Evolutionary conservation across 306 rosid genomes (phyloP), one percentile per base, ranked within the genome.

Genomic region (Amphicarpaea edgeworthii): DNA sequence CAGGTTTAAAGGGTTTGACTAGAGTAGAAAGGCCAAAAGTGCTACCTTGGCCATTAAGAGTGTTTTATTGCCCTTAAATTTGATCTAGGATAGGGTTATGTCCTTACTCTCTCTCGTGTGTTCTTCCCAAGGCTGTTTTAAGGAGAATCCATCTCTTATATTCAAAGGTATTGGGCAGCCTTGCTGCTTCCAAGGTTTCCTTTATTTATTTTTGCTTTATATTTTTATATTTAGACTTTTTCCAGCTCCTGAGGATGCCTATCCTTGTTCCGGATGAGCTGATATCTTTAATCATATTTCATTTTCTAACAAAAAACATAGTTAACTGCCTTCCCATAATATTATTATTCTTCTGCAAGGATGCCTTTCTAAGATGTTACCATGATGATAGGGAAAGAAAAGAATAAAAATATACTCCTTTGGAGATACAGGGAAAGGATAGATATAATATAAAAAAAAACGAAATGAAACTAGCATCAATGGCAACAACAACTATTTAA

Each of bases 161-260:
- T 47, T 50, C 51, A 63, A 75, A 75, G 40, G 32, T 32, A 75
- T 46, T 62, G 24, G 30, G 53, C 70, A 61, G 17, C 50, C 49
- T 20, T 30, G 72, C 62, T 47, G 19, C 34, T 26, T 49, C 43
- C 73, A 42, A 28, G 37, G 45, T 50, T 51, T 50, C 65, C 57
- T 64, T 75, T 50, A 17, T 65, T 50, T n/a, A 69, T 28, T 49
- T 69, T n/a, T 47, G 26, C 75, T 17, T 4, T 0, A n/a, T n/a
- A n/a, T 47, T 16, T 57, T 12, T 24, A 1, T 24, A 11, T 23
- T 11, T 4, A 57, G 26, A 23, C 10, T 12, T 57, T 24, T 57
- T 57, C 64, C 19, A 26, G 17, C 37, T 57, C 38, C 16, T 12
- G 38, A 57, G 38, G 38, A 57, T 57, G 64, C 38, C 64, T 57